These are phyloP conservation scores for Globomyces pollinis-pini DNA, from an alignment of 192 early-diverging fungal species.

Conservation along the genomic window DNA sequence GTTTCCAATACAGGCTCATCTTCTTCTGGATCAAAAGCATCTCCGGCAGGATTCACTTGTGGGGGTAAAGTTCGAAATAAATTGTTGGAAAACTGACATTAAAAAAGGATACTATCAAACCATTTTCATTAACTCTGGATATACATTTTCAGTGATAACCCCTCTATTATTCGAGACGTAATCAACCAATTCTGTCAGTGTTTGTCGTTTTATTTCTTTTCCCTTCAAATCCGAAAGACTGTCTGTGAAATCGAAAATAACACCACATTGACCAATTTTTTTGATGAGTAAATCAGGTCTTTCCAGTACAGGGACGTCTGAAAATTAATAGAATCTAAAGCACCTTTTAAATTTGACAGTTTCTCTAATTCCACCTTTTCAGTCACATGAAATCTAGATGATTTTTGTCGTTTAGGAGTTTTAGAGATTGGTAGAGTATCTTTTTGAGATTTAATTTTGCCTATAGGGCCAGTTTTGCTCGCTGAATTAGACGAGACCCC, in stretches of 20 bases:
- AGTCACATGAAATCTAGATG: conserved; percentile 78
- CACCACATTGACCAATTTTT: conserved; percentile 86
- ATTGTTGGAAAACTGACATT: conserved; percentile 83
- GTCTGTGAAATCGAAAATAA: conserved; percentile 95
- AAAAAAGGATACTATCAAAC: too few species aligned
- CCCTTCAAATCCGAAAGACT: conserved; percentile 77
- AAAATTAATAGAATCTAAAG: neutral
- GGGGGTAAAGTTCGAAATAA: conserved; percentile 95
- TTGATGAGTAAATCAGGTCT: conserved; percentile 81
- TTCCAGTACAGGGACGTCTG: conserved; percentile 72
- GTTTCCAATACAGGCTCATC: conserved; percentile 96
- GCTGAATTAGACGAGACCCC: neutral
- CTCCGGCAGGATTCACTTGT: conserved; percentile 87
- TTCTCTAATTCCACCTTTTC: conserved; percentile 73
- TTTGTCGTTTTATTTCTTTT: conserved; percentile 93
- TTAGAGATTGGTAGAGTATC: conserved; percentile 72
- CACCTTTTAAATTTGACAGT: conserved; percentile 68
- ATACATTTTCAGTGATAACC: conserved; percentile 81
- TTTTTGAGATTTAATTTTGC: conserved; percentile 44
- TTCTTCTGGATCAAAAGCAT: conserved; percentile 98
- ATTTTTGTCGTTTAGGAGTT: conserved; percentile 72
- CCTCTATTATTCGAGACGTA: conserved; percentile 86
- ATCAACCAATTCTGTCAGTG: conserved; percentile 85
- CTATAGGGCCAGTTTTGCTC: conserved; percentile 25
- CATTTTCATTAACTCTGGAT: conserved; percentile 92